Base-by-base conservation (phyloP, 495 filamentous ascomycete species). In the Penicillium odoratum region DNA sequence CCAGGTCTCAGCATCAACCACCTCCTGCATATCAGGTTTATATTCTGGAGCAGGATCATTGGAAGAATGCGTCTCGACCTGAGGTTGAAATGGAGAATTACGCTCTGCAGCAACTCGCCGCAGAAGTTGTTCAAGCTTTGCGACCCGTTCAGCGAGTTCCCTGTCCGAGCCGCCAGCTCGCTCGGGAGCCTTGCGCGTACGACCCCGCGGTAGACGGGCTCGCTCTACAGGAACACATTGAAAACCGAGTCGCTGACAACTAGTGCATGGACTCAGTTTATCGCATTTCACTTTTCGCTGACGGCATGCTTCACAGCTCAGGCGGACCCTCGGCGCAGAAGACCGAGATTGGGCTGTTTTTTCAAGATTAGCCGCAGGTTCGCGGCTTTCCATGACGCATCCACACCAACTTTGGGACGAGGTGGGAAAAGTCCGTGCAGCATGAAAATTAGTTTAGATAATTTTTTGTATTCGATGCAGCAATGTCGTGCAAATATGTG, bases 211-310 rank as follows among this genome's bases (percentile, higher is more conserved):
- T 3, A 73, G 55, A 33, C 72, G 71, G 5, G 71, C 63, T 26
- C 74, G 58, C 48, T 77, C 68, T 0, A 75, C 69, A 1, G 72
- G 60, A 9, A 89, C 71, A 62, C 90, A 92, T 31, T 86, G 78
- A 28, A 87, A 78, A 3, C 68, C 66, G 56, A 82, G 80, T 51
- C 84, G 85, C 36, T 72, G 66, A 68, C 90, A 92, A 68, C 89
- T 90, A 56, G 77, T 79, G 64, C 90, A 93, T 45, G 89, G 88
- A 53, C 83, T 79, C 21, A 73, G 73, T 72, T 90, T 92, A 74
- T 89, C 86, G 72, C 90, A 94, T 68, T 88, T 89, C 48, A 91
- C 80, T 72, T 94, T 94, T 47, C 90, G 83, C 40, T 85, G 82
- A 30, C 88, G 84, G 64, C 90, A 94, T 69, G 56, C 62, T 44